Evolutionary conservation across 2,329 filamentous ascomycete species (phyloP).

Genomic region (Paraconiothyrium brasiliense): DNA sequence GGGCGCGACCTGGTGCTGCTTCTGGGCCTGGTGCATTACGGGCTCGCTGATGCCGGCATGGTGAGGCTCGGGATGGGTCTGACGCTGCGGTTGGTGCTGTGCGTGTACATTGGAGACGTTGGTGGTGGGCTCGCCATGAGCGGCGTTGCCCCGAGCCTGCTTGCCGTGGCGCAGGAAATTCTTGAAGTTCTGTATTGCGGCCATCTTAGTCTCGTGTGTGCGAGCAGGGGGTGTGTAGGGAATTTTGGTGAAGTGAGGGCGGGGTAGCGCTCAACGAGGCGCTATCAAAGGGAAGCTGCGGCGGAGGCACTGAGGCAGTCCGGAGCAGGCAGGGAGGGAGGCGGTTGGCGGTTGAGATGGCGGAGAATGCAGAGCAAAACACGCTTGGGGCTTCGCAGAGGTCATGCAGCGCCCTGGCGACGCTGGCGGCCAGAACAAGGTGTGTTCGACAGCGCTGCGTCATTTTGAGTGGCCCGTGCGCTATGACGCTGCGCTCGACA

Average conservation of each 20-base stretch:
- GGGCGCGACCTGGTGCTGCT: constrained; percentile 60
- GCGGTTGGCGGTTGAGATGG: constrained; percentile 16
- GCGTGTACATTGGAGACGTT: constrained; percentile 72
- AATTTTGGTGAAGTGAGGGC: constrained; percentile 32
- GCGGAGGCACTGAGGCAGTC: constrained; percentile 10
- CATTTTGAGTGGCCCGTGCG: constrained; percentile 26
- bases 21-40: constrained; percentile 59
- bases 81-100: constrained; percentile 63
- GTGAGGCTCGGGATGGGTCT: constrained; percentile 60
- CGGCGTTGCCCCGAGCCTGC: constrained; percentile 78
- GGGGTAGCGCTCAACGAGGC: constrained; percentile 21
- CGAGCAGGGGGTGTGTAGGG: constrained; percentile 8
- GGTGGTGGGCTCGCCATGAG: constrained; percentile 69
- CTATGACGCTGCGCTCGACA: constrained; percentile 37
- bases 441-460: constrained; percentile 23
- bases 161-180: constrained; percentile 99
- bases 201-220: constrained; percentile 58
- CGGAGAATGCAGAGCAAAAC: constrained; percentile 20
- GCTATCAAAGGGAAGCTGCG: constrained; percentile 5
- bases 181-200: constrained; percentile 91
- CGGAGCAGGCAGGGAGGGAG: constrained; percentile 4
- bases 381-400: constrained; percentile 22
- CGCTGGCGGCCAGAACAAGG: constrained; percentile 34
- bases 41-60: constrained; percentile 67
- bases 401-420: constrained; percentile 33